Conservation (phyloP, 2,329 filamentous ascomycete species). For the Diaporthe citrichinensis region DNA sequence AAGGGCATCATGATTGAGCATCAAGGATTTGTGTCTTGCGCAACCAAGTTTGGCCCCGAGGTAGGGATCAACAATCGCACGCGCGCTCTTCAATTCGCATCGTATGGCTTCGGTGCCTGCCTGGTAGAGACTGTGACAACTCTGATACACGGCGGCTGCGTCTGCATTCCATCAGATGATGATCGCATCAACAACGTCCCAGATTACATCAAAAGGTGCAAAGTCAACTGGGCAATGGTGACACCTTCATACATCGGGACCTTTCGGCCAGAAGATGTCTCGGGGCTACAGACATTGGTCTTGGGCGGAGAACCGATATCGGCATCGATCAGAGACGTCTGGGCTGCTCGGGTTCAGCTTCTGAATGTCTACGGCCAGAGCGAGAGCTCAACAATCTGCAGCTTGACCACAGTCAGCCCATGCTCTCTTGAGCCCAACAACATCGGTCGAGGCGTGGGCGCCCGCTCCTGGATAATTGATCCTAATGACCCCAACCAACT, state of each 20-base stretch:
- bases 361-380: conserved; percentile 47
- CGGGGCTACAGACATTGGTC: conserved; percentile 5
- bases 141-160: conserved; percentile 48
- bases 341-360: conserved; percentile 57
- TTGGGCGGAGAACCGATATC: conserved; percentile 7
- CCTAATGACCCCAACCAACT: conserved; percentile 61
- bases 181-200: conserved; percentile 54
- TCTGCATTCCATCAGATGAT: conserved; percentile 55
- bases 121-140: conserved; percentile 44
- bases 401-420: background rate
- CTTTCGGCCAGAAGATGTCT: conserved; percentile 34
- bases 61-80: conserved; percentile 45
- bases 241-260: conserved; percentile 32
- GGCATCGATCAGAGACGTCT: conserved; percentile 55
- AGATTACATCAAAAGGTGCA: conserved; percentile 41
- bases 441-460: conserved; percentile 2
- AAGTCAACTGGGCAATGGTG: conserved; percentile 39
- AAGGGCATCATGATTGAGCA: conserved; percentile 62
- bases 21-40: conserved; percentile 8
- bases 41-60: conserved; percentile 39
- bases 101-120: conserved; percentile 51
- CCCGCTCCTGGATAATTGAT: conserved; percentile 62
- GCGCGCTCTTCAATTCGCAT: conserved; percentile 52
- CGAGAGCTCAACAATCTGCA: background rate
- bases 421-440: background rate